Conservation (phyloP, 169 alveolate genomes). For the Eimeria necatrix region DNA sequence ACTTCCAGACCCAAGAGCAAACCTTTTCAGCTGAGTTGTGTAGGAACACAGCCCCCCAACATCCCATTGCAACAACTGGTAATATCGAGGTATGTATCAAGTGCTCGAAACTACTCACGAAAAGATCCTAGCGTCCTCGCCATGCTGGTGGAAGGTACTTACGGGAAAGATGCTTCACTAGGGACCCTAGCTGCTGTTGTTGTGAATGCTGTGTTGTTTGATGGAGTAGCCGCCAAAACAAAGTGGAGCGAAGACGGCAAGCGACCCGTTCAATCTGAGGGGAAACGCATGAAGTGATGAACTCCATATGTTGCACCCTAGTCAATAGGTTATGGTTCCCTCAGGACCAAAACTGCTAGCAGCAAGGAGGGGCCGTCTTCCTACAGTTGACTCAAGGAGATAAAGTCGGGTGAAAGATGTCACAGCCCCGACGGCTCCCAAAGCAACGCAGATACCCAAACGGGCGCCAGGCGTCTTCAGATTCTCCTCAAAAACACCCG, state of each 20-base stretch:
- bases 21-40: neutral
- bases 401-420: conserved; percentile 64
- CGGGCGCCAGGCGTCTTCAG: conserved; percentile 38
- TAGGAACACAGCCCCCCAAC: neutral
- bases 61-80: neutral
- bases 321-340: neutral
- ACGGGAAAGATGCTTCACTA: neutral
- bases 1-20: neutral
- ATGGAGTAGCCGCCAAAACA: conserved; percentile 10
- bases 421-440: conserved; percentile 46
- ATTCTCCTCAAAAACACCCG: neutral
- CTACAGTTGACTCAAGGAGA: conserved; percentile 63
- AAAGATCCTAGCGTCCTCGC: no score
- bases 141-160: neutral
- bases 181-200: conserved; percentile 51
- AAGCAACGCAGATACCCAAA: conserved; percentile 46
- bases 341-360: neutral
- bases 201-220: neutral
- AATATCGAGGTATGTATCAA: neutral
- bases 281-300: neutral
- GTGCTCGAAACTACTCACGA: no score
- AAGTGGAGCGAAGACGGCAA: neutral
- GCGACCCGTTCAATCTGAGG: conserved; percentile 30
- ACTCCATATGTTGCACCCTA: neutral
- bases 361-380: neutral